A percentile compares a stretch with the other conserved stretches of the same genome.
These are phyloP conservation scores for Polytrichum commune DNA, from an alignment of 225 moss, liverwort and hornwort species.

Conservation along the genomic window DNA sequence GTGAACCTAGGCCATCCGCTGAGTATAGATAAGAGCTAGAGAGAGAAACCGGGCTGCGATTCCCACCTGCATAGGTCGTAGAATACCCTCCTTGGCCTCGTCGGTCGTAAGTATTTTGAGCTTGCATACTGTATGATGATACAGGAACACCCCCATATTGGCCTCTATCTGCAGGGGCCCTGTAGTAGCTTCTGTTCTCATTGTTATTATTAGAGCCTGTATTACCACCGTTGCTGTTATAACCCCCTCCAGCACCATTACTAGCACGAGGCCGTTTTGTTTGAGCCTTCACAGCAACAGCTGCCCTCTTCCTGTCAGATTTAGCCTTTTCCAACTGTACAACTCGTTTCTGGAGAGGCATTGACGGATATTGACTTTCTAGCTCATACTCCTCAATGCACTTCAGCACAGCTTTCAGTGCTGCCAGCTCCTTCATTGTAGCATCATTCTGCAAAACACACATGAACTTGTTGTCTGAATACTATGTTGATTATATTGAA, in stretches of 20 bases:
- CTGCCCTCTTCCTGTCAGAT: slow-evolving; percentile 69
- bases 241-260: slow-evolving; percentile 44
- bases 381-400: slow-evolving; percentile 65
- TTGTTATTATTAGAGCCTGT: slow-evolving; percentile 27
- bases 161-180: slow-evolving; percentile 76
- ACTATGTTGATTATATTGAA: slow-evolving; percentile 13
- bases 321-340: slow-evolving; percentile 72
- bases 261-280: slow-evolving; percentile 55
- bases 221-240: slow-evolving; percentile 21
- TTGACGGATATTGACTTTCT: slow-evolving; percentile 55
- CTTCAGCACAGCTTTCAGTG: slow-evolving; percentile 63
- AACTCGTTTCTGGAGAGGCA: slow-evolving; percentile 65
- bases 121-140: slow-evolving; percentile 86
- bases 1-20: slow-evolving; percentile 93
- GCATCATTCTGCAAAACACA: slow-evolving; percentile 56
- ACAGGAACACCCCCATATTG: slow-evolving; percentile 86
- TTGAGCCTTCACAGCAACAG: slow-evolving; percentile 66
- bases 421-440: slow-evolving; percentile 72
- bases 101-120: slow-evolving; percentile 92
- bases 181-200: slow-evolving; percentile 83
- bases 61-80: slow-evolving; percentile 91
- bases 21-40: slow-evolving; percentile 96
- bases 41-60: slow-evolving; percentile 94
- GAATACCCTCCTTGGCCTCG: slow-evolving; percentile 91
- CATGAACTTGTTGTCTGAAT: slow-evolving; percentile 6